These are phyloP conservation scores for Ananas comosus DNA, from an alignment of 176 grass and related monocot genomes.

Conservation along the genomic window DNA sequence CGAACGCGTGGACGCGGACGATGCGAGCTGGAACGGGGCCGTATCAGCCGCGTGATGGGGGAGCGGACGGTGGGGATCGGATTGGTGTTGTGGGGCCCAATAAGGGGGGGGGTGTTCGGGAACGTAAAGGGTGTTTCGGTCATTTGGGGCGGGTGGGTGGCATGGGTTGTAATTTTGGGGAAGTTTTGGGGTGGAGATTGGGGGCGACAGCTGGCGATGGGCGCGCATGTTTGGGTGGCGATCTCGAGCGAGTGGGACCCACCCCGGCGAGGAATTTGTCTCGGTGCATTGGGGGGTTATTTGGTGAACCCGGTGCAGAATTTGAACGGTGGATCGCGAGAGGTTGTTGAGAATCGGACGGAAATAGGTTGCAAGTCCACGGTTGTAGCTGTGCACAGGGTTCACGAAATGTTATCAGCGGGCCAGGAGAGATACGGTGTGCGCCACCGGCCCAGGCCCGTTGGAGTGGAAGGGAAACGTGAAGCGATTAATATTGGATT, in stretches of 20 bases:
- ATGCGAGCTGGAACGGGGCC: not conserved
- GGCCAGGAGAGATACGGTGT: too few species aligned
- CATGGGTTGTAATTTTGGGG: not conserved
- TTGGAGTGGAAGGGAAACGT: too few species aligned
- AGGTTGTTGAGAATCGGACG: too few species aligned
- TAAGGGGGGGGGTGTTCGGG: not conserved
- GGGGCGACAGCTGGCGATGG: constrained; percentile 16
- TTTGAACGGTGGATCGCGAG: too few species aligned
- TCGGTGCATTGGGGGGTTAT: not conserved
- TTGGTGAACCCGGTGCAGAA: too few species aligned
- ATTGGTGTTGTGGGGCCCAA: not conserved
- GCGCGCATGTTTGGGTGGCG: not conserved
- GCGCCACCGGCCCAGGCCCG: too few species aligned
- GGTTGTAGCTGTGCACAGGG: too few species aligned
- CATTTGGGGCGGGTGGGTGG: not conserved
- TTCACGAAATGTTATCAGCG: too few species aligned
- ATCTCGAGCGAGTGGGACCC: not conserved
- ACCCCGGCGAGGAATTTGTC: not conserved
- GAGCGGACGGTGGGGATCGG: not conserved
- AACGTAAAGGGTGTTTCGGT: not conserved
- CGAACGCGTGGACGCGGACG: not conserved
- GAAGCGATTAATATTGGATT: too few species aligned
- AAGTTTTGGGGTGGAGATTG: not conserved
- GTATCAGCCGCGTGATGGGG: not conserved
- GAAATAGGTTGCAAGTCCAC: too few species aligned